Conservation (phyloP, 2,329 filamentous ascomycete species). For the Phaeophleospora eucalypticola region DNA sequence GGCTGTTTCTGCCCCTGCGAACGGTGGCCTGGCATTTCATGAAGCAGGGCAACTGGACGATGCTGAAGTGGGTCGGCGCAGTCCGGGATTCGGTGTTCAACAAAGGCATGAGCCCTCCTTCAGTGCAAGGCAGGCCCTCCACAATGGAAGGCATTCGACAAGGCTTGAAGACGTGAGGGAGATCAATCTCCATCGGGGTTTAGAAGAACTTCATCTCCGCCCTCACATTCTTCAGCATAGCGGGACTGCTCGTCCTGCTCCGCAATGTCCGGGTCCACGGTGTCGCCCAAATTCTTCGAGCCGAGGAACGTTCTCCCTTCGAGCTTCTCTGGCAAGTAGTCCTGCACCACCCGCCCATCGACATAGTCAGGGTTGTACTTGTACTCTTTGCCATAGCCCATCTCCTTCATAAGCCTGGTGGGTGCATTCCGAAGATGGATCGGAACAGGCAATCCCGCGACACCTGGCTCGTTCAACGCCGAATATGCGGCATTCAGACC, state of each 20-base stretch:
- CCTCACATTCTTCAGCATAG: conserved; percentile 18
- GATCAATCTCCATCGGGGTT: conserved; percentile 32
- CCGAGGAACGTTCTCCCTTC: conserved; percentile 71
- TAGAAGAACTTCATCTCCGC: conserved; percentile 21
- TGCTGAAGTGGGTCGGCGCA: conserved; percentile 24
- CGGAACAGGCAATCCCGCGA: conserved; percentile 77
- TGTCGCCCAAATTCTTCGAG: conserved; percentile 71
- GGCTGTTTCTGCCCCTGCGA: conserved; percentile 30
- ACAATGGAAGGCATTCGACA: neutral
- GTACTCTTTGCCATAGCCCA: conserved; percentile 86
- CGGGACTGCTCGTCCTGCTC: conserved; percentile 22
- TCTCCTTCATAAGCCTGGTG: conserved; percentile 85
- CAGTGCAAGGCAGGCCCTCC: conserved; percentile 6
- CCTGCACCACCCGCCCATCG: conserved; percentile 76
- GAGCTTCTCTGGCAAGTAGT: conserved; percentile 80
- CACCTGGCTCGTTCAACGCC: conserved; percentile 75
- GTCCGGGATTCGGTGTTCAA: conserved; percentile 24
- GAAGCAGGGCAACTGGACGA: conserved; percentile 23
- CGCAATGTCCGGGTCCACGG: conserved; percentile 58
- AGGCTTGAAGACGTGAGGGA: conserved; percentile 1
- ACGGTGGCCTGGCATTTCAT: conserved; percentile 28
- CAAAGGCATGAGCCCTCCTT: conserved; percentile 26
- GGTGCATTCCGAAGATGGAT: conserved; percentile 88
- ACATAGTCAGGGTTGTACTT: conserved; percentile 94
- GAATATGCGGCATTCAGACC: conserved; percentile 75